Evolutionary conservation across 805 yeast genomes (phyloP).

Genomic region (Kluyveromyces nonfermentans): DNA sequence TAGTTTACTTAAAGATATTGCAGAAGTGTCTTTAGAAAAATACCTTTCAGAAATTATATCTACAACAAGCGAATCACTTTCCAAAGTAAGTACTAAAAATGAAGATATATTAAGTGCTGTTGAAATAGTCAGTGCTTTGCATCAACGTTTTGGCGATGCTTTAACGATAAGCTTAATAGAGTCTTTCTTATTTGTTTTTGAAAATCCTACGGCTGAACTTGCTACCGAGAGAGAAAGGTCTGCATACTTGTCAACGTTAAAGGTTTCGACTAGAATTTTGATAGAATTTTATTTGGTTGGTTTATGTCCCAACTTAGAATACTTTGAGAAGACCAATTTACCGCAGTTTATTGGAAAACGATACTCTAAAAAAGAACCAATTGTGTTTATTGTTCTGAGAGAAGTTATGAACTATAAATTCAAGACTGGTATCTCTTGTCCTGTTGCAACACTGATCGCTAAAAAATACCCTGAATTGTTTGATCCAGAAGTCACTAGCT

Average conservation of each 20-base stretch:
- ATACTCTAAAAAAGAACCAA: constrained; percentile 29
- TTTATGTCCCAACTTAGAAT: constrained; percentile 39
- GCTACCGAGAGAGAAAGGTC: constrained; percentile 36
- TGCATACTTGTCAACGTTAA: constrained; percentile 34
- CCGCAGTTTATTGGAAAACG: constrained; percentile 37
- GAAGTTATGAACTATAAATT: constrained; percentile 37
- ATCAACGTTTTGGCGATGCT: constrained; percentile 53
- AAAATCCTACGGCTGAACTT: constrained; percentile 22
- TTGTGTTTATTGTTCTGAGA: constrained; percentile 36
- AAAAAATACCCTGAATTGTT: constrained; percentile 37
- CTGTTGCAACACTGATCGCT: constrained; percentile 39
- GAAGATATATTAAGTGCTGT: constrained; percentile 56
- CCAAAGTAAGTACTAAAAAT: constrained; percentile 37
- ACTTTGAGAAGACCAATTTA: constrained; percentile 30
- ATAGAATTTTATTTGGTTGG: constrained; percentile 54
- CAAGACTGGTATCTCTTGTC: constrained; percentile 26
- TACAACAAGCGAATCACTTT: constrained; percentile 54
- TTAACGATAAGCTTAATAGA: constrained; percentile 45
- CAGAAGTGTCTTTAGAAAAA: constrained; percentile 56
- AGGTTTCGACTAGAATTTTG: constrained; percentile 40
- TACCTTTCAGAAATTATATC: constrained; percentile 62
- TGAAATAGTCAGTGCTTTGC: constrained; percentile 61
- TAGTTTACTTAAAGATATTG: constrained; percentile 50
- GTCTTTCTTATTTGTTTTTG: constrained; percentile 34
- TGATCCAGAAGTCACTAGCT: constrained; percentile 20